phyloP scores from a whole-genome alignment of 352 stramenopile species.

The Nothophytophthora sp. region DNA sequence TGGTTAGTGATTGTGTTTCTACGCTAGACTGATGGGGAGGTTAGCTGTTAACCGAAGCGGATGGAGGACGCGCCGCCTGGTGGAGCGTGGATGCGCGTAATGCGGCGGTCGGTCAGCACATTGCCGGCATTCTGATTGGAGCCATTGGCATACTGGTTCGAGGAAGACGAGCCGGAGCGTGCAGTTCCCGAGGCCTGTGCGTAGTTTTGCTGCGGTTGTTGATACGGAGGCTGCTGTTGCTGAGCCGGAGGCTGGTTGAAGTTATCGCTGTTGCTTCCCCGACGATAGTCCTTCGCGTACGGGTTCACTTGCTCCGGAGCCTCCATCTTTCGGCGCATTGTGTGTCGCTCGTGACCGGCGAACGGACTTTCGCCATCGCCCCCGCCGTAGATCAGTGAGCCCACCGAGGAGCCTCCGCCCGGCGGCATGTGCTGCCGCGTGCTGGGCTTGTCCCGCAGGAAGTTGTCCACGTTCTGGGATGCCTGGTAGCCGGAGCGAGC shows the following conservation, averaged over 20 bases:
- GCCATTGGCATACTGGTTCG: constrained; percentile 84
- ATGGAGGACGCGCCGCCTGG: constrained; percentile 85
- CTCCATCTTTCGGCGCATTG: constrained; percentile 47
- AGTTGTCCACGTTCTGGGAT: constrained; percentile 84
- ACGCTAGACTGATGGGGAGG: neutral
- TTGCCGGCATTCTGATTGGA: constrained; percentile 91
- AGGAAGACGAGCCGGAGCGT: constrained; percentile 39
- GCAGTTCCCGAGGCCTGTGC: neutral
- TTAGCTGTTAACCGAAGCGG: constrained; percentile 54
- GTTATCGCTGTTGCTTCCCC: constrained; percentile 19
- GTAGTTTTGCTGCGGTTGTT: neutral
- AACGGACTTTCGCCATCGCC: constrained; percentile 51
- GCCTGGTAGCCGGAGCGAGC: constrained; percentile 56
- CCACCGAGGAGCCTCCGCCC: constrained; percentile 68
- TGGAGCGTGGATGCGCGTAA: constrained; percentile 88
- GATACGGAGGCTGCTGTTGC: constrained; percentile 26
- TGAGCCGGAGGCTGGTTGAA: constrained; percentile 20
- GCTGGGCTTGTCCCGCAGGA: constrained; percentile 72
- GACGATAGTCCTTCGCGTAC: constrained; percentile 44
- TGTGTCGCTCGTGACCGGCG: constrained; percentile 48
- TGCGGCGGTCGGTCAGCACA: constrained; percentile 88
- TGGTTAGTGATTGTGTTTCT: neutral
- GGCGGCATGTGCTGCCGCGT: constrained; percentile 72
- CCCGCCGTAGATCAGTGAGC: constrained; percentile 77
- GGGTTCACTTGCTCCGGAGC: constrained; percentile 48